Conservation (phyloP, 2,329 filamentous ascomycete genomes). For the Pezizomycotina sp. region DNA sequence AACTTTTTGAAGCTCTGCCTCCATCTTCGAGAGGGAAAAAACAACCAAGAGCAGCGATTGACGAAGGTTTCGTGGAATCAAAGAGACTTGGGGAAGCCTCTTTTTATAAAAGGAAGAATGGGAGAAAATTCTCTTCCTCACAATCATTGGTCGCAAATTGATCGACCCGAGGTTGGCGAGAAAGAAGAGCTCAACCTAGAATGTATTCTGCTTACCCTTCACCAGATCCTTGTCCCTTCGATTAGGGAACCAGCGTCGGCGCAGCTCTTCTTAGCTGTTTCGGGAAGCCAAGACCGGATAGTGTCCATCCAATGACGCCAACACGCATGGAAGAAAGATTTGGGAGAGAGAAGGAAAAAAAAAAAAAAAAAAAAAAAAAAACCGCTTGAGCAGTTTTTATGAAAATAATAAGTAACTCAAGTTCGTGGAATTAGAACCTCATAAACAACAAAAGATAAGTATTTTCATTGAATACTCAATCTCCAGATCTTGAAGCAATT, state of each 20-base stretch:
- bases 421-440: no score
- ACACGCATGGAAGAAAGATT: background rate
- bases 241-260: background rate
- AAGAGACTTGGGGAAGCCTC: background rate
- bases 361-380: constrained; percentile 3
- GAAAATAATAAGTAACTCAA: constrained; percentile 1
- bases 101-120: background rate
- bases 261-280: background rate
- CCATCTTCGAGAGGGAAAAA: no score
- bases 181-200: background rate
- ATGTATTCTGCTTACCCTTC: background rate
- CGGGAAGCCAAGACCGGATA: background rate
- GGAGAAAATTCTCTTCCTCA: background rate
- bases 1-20: constrained; percentile 15
- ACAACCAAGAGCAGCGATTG: no score
- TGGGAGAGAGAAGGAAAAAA: background rate
- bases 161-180: background rate
- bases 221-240: background rate
- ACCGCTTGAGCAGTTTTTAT: background rate
- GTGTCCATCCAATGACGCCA: no score
- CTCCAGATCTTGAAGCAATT: no score
- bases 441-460: no score
- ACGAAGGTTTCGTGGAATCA: no score
- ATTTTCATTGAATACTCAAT: no score
- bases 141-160: background rate